Base-by-base conservation (phyloP, 257 asterid genomes). In the Solanum stenotomum region DNA sequence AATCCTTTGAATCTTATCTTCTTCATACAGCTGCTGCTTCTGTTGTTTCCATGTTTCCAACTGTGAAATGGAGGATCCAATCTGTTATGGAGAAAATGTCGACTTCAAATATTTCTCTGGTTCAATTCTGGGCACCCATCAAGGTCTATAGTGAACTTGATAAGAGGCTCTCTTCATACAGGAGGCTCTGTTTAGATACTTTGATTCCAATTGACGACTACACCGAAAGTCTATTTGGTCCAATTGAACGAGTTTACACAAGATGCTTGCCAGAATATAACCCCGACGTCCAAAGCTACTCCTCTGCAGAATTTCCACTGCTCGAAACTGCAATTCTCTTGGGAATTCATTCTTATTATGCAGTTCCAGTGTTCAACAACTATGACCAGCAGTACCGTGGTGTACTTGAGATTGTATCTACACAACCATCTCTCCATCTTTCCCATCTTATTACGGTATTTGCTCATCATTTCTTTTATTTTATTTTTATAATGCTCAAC, bases 241-340 rank as follows among this genome's bases (percentile, higher is more conserved):
- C 65, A 56, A 3, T 18, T 56, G 27, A 23, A 61, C 29, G 68
- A 61, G 29, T 61, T 61, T 61, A 8, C 25, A 61, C 14, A 61
- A 61, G 13, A 8, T 61, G 29, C 29, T 22, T 23, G 12, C 27
- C 68, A 56, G 65, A 56, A 56, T 52, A 56, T 56, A 56, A 18
- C 65, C 65, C 65, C n/a, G n/a, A 56, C 4, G n/a, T 56, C 65
- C 0, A 0, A 56, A 56, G n/a, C 0, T 56, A 18, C 65, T 56
- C 68, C 68, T 0, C 29, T 4, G 14, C 29, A 9, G 65, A 56
- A 0, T 18, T 56, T 56, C n/a, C 65, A 18, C 4, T 7, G 11
- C 65, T 6, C 2, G 5, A 20, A 56, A 0, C 2, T 2, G 5
- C 65, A 56, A 56, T 56, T 56, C 65, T 0, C n/a, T 18, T 22